Base-by-base conservation (phyloP, 1,139 yeast species). In the Geotrichum klebahnii region DNA sequence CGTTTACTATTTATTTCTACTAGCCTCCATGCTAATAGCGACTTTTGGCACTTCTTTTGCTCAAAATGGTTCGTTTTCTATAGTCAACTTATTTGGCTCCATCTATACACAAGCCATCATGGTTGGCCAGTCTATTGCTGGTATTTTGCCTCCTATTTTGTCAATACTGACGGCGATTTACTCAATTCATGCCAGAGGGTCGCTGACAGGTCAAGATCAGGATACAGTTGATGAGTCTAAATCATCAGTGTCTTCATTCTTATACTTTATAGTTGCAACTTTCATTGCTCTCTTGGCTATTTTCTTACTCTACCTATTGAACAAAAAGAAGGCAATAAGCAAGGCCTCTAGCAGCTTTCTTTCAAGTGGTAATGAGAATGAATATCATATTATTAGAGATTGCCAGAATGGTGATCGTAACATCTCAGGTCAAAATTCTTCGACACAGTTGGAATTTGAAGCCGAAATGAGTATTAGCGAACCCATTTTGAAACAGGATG, bases 81-180 rank as follows among this genome's bases (percentile, higher is more conserved):
- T 87, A 31, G 95, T 86, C 2, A 86, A 85, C 60, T 82, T 85
- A 3, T 74, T 81, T 64, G 94, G 95, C 1, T 79, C 88, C 2
- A 75, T 80, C 2, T 87, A 81, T 63, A 87, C 90, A 16, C 95
- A 90, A 61, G 95, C 86, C 0, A 85, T 85, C 3, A 86, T 92
- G 85, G 90, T 90, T 3, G 98, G 98, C 0, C 96, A 92, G 66
- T 96, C 96, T 0, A 73, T 90, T 10, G 89, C 97, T 0, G 97
- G 97, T 0, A 95, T 90, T 0, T 71, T 90, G 45, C 97, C 97
- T 0, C 81, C 96, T 0, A 67, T 84, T 14, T 84, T 95, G 0
- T 72, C 90, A 47, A 81, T 90, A 43, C 47, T 80, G 1, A 79
- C 90, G 1, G 76, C 66, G 17, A 45, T 55, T 6, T 47, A 63